phyloP scores from a whole-genome alignment of 2,329 filamentous ascomycete species.

The Sporothrix mexicana region DNA sequence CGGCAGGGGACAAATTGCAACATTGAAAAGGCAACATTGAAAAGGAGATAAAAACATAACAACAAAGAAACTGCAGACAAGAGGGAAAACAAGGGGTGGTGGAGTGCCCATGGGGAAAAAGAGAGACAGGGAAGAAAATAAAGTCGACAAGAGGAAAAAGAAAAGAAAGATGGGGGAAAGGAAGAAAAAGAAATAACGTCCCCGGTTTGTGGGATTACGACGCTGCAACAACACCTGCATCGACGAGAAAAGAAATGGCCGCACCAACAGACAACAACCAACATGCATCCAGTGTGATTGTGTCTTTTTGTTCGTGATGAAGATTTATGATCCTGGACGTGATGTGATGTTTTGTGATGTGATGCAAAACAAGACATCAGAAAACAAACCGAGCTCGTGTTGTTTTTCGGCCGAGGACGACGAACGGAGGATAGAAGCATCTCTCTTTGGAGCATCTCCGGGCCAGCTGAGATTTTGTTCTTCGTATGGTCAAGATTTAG shows the following conservation, averaged over 20 bases:
- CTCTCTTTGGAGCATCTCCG: no score
- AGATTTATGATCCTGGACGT: not conserved
- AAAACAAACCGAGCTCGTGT: no score
- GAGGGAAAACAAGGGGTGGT: not conserved
- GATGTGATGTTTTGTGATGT: no score
- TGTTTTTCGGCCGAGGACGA: no score
- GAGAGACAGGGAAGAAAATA: not conserved
- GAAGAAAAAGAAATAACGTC: not conserved
- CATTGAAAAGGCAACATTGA: not conserved
- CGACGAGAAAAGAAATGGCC: not conserved
- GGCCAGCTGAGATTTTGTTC: no score
- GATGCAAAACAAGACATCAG: no score
- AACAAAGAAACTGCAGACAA: not conserved
- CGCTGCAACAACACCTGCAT: not conserved
- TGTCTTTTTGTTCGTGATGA: not conserved
- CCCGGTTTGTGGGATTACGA: not conserved
- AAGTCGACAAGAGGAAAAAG: not conserved
- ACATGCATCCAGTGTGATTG: not conserved
- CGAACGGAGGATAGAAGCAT: no score
- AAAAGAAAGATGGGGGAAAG: not conserved
- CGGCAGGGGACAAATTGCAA: not conserved
- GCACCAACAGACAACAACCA: not conserved
- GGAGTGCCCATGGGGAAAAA: not conserved
- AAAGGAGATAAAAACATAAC: not conserved
- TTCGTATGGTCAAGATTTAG: not conserved